Evolutionary conservation across 2,329 filamentous ascomycete species (phyloP).

Genomic region (Diaporthe sp.): DNA sequence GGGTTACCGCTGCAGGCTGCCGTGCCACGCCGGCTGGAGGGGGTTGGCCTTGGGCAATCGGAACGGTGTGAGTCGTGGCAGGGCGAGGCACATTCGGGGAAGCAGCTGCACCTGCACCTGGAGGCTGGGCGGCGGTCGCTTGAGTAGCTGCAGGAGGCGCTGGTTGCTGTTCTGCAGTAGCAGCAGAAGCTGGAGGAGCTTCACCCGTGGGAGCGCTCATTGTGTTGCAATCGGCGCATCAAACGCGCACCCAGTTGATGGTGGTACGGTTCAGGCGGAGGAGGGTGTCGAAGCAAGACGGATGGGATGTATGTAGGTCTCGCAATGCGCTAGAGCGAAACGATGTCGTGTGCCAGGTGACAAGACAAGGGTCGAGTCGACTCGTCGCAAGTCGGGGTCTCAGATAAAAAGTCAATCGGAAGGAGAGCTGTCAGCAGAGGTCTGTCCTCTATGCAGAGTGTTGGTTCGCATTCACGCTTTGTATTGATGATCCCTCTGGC

Average conservation of each 20-base stretch:
- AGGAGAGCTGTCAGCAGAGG: constrained; percentile 22
- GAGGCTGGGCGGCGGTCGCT: constrained; percentile 8
- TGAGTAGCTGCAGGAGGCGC: constrained; percentile 37
- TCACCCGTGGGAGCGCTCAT: constrained; percentile 42
- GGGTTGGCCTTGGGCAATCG: constrained; percentile 37
- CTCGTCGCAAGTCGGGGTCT: constrained; percentile 26
- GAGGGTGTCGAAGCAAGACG: not conserved
- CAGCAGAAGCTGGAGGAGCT: constrained; percentile 38
- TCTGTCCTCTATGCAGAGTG: constrained; percentile 18
- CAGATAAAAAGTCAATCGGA: constrained; percentile 24
- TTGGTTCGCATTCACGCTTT: constrained; percentile 34
- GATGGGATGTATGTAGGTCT: constrained; percentile 1
- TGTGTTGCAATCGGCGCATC: constrained; percentile 40
- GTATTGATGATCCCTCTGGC: constrained; percentile 20
- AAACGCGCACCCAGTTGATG: constrained; percentile 38
- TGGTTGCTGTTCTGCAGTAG: constrained; percentile 29
- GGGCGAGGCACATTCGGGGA: constrained; percentile 27
- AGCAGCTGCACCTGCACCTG: constrained; percentile 23
- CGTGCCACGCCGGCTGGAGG: constrained; percentile 40
- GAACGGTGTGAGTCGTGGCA: constrained; percentile 36
- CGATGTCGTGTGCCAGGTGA: constrained; percentile 14
- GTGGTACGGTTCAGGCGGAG: constrained; percentile 16
- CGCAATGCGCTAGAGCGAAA: constrained; percentile 11
- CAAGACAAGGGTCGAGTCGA: constrained; percentile 5
- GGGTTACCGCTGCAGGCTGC: constrained; percentile 49